Conservation (phyloP, 2,329 filamentous ascomycete genomes). For the Periconia macrospinosa region DNA sequence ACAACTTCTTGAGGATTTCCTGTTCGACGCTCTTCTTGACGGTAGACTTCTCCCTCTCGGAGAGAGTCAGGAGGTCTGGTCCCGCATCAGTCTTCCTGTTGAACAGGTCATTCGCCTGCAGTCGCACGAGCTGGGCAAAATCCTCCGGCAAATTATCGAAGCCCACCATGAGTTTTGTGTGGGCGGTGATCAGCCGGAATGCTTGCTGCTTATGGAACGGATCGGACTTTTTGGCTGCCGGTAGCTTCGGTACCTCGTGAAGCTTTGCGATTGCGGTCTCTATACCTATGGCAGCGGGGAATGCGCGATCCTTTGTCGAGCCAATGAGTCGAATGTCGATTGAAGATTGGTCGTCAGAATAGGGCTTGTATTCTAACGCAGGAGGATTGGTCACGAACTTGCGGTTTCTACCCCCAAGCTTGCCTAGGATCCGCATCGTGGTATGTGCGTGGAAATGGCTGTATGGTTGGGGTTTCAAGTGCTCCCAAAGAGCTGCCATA, state of each 20-base stretch:
- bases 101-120: constrained; percentile 85
- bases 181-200: constrained; percentile 81
- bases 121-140: constrained; percentile 76
- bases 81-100: constrained; percentile 72
- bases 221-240: constrained; percentile 68
- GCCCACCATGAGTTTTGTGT: constrained; percentile 88
- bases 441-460: constrained; percentile 98
- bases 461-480: constrained; percentile 89
- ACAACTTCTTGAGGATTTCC: constrained; percentile 75
- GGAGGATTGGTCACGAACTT: constrained; percentile 93
- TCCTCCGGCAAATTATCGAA: constrained; percentile 88
- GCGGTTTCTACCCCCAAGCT: constrained; percentile 90
- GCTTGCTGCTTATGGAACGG: constrained; percentile 92
- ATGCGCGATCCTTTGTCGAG: constrained; percentile 83
- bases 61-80: constrained; percentile 70
- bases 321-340: constrained; percentile 89
- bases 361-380: constrained; percentile 79
- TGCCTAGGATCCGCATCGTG: constrained; percentile 94
- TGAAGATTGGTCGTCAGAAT: constrained; percentile 83
- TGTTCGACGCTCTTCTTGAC: constrained; percentile 87
- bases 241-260: constrained; percentile 72
- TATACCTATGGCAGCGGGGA: constrained; percentile 82
- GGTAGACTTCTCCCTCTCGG: constrained; percentile 80
- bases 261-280: constrained; percentile 88
- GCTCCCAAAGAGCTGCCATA: constrained; percentile 96